Evolutionary conservation across 2,329 filamentous ascomycete species (phyloP).

Genomic region (Neospermospora avenae): DNA sequence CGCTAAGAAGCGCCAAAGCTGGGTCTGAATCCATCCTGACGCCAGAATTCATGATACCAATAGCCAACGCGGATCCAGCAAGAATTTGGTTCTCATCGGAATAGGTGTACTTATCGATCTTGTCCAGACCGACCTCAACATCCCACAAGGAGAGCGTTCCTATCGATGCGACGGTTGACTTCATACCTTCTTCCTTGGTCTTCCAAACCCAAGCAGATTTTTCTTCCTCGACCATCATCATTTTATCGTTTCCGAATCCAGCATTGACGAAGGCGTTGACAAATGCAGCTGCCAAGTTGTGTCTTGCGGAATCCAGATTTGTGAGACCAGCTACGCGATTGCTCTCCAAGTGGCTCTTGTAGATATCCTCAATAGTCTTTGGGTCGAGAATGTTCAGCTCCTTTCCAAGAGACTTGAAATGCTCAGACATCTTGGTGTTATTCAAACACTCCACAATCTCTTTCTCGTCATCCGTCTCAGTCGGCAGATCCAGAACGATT

Average conservation of each 20-base stretch:
- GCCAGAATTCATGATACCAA: slow-evolving; percentile 93
- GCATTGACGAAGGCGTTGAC: slow-evolving; percentile 98
- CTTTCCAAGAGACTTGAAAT: slow-evolving; percentile 92
- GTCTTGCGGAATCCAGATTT: slow-evolving; percentile 89
- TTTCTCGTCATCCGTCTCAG: slow-evolving; percentile 63
- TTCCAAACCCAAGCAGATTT: slow-evolving; percentile 98
- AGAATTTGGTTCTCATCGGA: slow-evolving; percentile 78
- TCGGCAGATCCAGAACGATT: slow-evolving; percentile 71
- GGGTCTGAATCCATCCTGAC: slow-evolving; percentile 88
- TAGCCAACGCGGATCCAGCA: slow-evolving; percentile 87
- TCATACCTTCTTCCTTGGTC: slow-evolving; percentile 96
- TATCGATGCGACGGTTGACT: slow-evolving; percentile 91
- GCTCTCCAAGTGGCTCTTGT: slow-evolving; percentile 98
- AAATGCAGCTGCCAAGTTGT: slow-evolving; percentile 93
- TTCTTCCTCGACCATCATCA: slow-evolving; percentile 89
- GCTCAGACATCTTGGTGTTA: slow-evolving; percentile 82
- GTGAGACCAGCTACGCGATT: slow-evolving; percentile 89
- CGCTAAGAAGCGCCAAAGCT: slow-evolving; percentile 79
- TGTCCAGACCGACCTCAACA: slow-evolving; percentile 85
- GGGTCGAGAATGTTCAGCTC: slow-evolving; percentile 96
- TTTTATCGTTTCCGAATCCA: slow-evolving; percentile 91
- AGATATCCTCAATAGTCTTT: slow-evolving; percentile 96
- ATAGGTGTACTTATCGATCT: slow-evolving; percentile 93
- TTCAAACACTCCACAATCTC: slow-evolving; percentile 80
- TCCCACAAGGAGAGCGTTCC: slow-evolving; percentile 93